phyloP scores from a whole-genome alignment of 2,329 filamentous ascomycete genomes.

The Fonsecaea monophora region DNA sequence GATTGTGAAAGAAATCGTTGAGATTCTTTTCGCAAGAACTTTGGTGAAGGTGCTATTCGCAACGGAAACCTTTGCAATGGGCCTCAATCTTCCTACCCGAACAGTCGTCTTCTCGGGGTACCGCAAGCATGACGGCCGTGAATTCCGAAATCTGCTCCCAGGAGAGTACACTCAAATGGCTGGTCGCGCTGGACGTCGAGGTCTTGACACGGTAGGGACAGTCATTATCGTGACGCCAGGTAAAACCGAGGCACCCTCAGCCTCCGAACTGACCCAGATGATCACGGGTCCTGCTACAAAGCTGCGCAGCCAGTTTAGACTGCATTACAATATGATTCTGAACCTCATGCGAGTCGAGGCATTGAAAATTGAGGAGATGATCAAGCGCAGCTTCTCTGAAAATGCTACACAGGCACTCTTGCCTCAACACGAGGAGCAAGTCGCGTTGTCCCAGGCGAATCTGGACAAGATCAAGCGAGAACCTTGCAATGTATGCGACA shows the following conservation, averaged over 20 bases:
- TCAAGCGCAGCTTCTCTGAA: constrained; percentile 98
- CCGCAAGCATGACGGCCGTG: constrained; percentile 92
- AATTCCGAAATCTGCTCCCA: constrained; percentile 86
- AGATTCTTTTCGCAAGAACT: constrained; percentile 93
- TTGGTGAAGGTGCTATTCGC: constrained; percentile 97
- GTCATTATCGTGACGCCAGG: constrained; percentile 89
- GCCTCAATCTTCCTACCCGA: constrained; percentile 89
- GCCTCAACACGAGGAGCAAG: constrained; percentile 93
- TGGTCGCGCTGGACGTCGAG: constrained; percentile 88
- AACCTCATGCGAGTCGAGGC: constrained; percentile 95
- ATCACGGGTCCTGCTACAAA: constrained; percentile 96
- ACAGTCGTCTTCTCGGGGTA: constrained; percentile 98
- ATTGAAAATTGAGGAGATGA: constrained; percentile 99
- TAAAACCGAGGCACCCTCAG: constrained; percentile 85
- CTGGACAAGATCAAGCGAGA: constrained; percentile 89
- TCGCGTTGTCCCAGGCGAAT: constrained; percentile 89
- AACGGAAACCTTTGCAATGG: constrained; percentile 99
- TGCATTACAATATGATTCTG: constrained; percentile 99
- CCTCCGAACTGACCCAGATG: constrained; percentile 84
- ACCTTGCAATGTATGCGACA: constrained; percentile 79
- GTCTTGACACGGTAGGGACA: constrained; percentile 88
- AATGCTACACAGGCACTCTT: constrained; percentile 94
- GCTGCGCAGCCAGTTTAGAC: constrained; percentile 89
- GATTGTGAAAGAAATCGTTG: constrained; percentile 97
- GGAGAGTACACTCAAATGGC: constrained; percentile 99